These are phyloP conservation scores for Talaromyces proteolyticus DNA, from an alignment of 495 filamentous ascomycete species.

Conservation along the genomic window DNA sequence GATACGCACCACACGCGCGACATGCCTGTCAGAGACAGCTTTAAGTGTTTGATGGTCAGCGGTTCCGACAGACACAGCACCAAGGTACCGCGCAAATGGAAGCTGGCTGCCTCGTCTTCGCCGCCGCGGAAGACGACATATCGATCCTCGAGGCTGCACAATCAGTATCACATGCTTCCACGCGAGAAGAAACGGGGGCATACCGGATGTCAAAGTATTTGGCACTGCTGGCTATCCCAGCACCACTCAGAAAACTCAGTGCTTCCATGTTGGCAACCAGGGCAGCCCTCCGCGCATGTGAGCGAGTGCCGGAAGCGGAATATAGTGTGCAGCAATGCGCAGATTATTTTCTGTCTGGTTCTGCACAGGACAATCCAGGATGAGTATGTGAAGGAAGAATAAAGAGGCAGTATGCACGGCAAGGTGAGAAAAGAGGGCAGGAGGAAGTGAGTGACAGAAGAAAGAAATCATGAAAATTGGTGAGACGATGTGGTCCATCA, in stretches of 20 bases:
- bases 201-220: slow-evolving; percentile 54
- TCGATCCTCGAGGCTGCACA: slow-evolving; percentile 68
- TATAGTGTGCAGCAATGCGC: no score
- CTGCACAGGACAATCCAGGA: background rate
- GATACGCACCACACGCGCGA: slow-evolving; percentile 59
- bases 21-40: slow-evolving; percentile 64
- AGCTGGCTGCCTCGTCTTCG: slow-evolving; percentile 69
- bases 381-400: background rate
- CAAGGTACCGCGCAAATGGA: slow-evolving; percentile 66
- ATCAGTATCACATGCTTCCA: background rate
- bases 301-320: background rate
- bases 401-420: background rate
- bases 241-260: slow-evolving; percentile 44
- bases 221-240: slow-evolving; percentile 41
- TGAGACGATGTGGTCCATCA: slow-evolving; percentile 10
- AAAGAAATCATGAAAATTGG: background rate
- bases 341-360: no score
- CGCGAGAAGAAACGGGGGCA: slow-evolving; percentile 3
- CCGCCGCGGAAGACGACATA: slow-evolving; percentile 73
- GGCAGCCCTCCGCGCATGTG: no score
- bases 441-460: slow-evolving; percentile 6
- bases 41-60: slow-evolving; percentile 65
- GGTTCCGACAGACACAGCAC: slow-evolving; percentile 68
- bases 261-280: slow-evolving; percentile 38
- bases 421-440: slow-evolving; percentile 5